Evolutionary conservation across 1,139 yeast genomes (phyloP), one percentile per base, ranked within the genome.

Genomic region (Zhuliangozyma parablackwelliae): DNA sequence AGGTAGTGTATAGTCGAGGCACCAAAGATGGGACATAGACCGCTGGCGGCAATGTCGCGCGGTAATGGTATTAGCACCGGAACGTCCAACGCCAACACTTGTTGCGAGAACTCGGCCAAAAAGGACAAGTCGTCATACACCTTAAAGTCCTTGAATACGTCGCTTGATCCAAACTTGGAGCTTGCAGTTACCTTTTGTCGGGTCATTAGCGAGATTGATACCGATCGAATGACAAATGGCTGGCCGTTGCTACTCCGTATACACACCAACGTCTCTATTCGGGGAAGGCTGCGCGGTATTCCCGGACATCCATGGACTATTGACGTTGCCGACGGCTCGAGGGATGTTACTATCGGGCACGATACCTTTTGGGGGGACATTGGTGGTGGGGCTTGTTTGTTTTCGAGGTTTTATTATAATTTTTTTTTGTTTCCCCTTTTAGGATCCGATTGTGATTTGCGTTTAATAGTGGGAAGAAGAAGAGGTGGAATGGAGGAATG

Each of bases 281-380:
- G 57, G 5, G 77, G 77, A 55, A 77, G 57, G 9, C 82, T 77
- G 40, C 79, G 65, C 2, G 81, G 75, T 1, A 80, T 75, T 0
- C 86, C 86, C 1, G 85, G 83, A 52, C 83, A 76, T 4, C 86
- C 86, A 34, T 67, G 60, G 0, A 79, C 77, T 1, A 76, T 58
- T 21, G 75, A 64, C 20, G 64, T 55, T 30, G 69, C 71, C 28
- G 75, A 64, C 3, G 80, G 74, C 39, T 72, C 71, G 34, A 79
- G 53, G 24, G 52, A 50, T 10, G 59, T 61, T 26, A 58, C 46
- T 21, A 65, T 61, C 6, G 69, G 69, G 32, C 63, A 51, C 30
- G 39, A 40, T 21, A 29, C n/a, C 29, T 39, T 40, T 10, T 38
- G 34, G 20, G 38, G 30, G 10, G n/a, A 5, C 27, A 26, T 26